phyloP scores from a whole-genome alignment of 2,329 filamentous ascomycete genomes.

The Alternaria incomplexa region DNA sequence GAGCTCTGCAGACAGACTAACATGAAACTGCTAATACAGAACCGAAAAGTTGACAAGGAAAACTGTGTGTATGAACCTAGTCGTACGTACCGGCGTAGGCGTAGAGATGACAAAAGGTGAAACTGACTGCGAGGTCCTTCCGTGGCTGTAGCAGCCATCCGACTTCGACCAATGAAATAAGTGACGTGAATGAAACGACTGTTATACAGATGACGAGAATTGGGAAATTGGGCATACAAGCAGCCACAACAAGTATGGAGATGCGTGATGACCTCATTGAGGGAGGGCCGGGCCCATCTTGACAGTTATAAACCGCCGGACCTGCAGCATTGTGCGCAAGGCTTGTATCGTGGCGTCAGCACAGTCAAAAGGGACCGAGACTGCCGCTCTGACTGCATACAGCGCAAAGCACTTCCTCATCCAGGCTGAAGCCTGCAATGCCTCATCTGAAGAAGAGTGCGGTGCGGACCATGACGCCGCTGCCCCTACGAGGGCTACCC shows the following conservation, averaged over 20 bases:
- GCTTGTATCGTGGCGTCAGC: slow-evolving; percentile 27
- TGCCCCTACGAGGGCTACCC: slow-evolving; percentile 41
- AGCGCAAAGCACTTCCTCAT: slow-evolving; percentile 40
- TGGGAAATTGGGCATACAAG: not conserved
- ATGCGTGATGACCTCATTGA: not conserved
- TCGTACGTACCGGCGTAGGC: not conserved
- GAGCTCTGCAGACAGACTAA: not conserved
- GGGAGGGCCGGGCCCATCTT: slow-evolving; percentile 3
- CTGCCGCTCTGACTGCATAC: slow-evolving; percentile 28
- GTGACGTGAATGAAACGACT: not conserved
- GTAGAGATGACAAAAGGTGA: not conserved
- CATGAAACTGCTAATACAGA: not conserved
- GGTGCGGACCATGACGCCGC: slow-evolving; percentile 30
- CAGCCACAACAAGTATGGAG: not conserved
- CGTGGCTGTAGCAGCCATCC: not conserved
- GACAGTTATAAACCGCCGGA: slow-evolving; percentile 28
- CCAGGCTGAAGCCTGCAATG: slow-evolving; percentile 21
- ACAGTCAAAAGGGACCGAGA: slow-evolving; percentile 28
- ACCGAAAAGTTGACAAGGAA: not conserved
- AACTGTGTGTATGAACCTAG: not conserved
- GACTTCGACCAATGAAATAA: not conserved
- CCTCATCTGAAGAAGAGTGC: slow-evolving; percentile 10
- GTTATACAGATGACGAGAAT: not conserved
- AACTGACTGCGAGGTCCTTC: not conserved
- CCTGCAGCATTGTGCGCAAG: slow-evolving; percentile 34